Conservation (phyloP, 2,329 filamentous ascomycete species). For the Fusarium mangiferae region DNA sequence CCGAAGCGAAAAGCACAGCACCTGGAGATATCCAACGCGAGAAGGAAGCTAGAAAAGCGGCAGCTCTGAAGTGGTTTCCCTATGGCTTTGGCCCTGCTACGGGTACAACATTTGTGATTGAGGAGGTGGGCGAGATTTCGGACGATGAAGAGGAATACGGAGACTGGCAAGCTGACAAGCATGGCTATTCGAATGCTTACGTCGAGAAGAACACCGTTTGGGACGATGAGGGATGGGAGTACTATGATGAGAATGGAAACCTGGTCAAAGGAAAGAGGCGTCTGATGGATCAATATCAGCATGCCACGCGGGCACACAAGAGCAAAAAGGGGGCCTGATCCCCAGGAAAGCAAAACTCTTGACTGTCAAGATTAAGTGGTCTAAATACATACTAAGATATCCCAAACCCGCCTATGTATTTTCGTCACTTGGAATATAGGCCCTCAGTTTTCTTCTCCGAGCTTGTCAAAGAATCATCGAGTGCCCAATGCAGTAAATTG, state of each 20-base stretch:
- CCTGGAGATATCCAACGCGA: constrained; percentile 51
- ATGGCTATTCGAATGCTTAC: constrained; percentile 23
- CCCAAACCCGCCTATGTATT: not conserved
- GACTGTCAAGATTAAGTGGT: not conserved
- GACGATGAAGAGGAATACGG: constrained; percentile 57
- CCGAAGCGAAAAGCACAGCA: constrained; percentile 4
- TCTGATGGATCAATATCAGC: constrained; percentile 30
- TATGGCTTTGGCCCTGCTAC: constrained; percentile 58
- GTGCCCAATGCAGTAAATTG: constrained; percentile 8
- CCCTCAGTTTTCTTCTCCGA: not conserved
- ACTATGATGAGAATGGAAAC: constrained; percentile 14
- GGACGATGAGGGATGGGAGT: not conserved
- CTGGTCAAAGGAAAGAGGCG: not conserved
- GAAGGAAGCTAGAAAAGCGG: constrained; percentile 52
- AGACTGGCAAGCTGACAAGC: constrained; percentile 49
- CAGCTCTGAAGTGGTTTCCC: constrained; percentile 58
- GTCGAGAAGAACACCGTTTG: not conserved
- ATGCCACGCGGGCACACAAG: not conserved
- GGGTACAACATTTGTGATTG: constrained; percentile 56
- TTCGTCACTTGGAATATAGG: not conserved
- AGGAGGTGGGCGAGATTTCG: constrained; percentile 55
- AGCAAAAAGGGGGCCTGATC: not conserved
- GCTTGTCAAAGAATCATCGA: not conserved
- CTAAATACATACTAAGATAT: not conserved
- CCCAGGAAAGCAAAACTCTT: not conserved